Evolutionary conservation across 805 yeast species (phyloP), one percentile per base, ranked within the genome.

Genomic region (Pichia kluyveri): DNA sequence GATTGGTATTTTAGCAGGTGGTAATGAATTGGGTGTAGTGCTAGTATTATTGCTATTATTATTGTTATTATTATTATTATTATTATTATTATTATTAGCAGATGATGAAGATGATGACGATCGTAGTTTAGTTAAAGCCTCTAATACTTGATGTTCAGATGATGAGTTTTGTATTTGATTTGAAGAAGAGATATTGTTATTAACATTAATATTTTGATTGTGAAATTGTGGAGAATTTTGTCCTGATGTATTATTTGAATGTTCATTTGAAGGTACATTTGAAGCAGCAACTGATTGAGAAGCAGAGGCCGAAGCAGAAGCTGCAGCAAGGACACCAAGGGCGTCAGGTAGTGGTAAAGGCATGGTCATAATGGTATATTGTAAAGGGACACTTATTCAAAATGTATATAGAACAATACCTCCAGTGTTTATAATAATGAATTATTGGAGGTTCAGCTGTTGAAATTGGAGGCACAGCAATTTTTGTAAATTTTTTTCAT

Each of bases 51-150:
- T 10, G 5, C 3, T 11, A 30, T 30, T 30, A 30, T 8, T 11
- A 30, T 8, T n/a, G n/a, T n/a, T n/a, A 19, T 38, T 38, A 15
- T 15, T 36, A 36, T 36, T 36, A 36, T 36, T 36, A 36, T 36
- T 36, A 17, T 15, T 36, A 36, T 36, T 36, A 36, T 36, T 36
- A 36, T 15, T 36, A 7, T 8, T 14, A 4, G 38, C 10, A 14
- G 38, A 8, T 36, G 38, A 14, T 17, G 26, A 23, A 23, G 26
- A 23, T 34, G 42, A 40, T 3, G 49, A 46, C 15, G 49, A 46
- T 11, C 45, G 12, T 14, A 46, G 30, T 19, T 19, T 46, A 8
- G 49, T 46, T 26, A 46, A n/a, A 3, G 49, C 49, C 19, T 46
- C 49, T 14, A 46, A 26, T 6, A 41, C 49, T 30, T 46, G 49